A percentile compares a stretch with the other conserved stretches of the same genome.
Evolutionary conservation across 352 stramenopile species (phyloP).

Genomic region (Pythium brachiatum): DNA sequence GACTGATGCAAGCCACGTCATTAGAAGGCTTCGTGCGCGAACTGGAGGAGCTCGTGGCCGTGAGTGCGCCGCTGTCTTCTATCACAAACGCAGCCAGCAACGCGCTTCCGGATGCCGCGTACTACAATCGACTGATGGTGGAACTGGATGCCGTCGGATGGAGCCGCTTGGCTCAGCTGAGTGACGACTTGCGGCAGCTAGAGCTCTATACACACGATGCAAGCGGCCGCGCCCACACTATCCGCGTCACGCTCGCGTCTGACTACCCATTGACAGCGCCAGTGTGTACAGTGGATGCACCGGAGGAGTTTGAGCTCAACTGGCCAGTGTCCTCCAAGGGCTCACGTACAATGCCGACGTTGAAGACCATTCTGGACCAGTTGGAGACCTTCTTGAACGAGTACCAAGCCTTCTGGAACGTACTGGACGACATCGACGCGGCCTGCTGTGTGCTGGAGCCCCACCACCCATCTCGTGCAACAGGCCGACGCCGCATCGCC

Average conservation of each 20-base stretch:
- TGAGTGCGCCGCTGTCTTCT: constrained; percentile 29
- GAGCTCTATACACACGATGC: constrained; percentile 52
- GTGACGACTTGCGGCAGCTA: constrained; percentile 51
- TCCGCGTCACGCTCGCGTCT: constrained; percentile 42
- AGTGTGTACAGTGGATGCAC: constrained; percentile 49
- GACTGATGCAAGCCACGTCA: constrained; percentile 51
- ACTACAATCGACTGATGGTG: constrained; percentile 59
- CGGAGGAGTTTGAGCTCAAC: constrained; percentile 42
- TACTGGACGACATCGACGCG: constrained; percentile 70
- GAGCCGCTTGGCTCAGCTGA: constrained; percentile 47
- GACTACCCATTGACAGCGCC: constrained; percentile 38
- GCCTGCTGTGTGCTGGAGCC: constrained; percentile 78
- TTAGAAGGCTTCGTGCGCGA: constrained; percentile 50
- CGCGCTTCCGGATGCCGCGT: constrained; percentile 41
- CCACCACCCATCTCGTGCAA: constrained; percentile 59
- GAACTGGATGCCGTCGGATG: constrained; percentile 68
- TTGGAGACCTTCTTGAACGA: constrained; percentile 52
- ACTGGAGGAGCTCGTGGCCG: constrained; percentile 56
- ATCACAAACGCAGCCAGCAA: too few relatives aligned
- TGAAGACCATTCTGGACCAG: constrained; percentile 35
- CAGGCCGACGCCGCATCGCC: constrained; percentile 56
- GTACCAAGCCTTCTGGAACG: constrained; percentile 81
- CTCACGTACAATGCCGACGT: constrained; percentile 5
- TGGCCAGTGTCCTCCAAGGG: constrained; percentile 20
- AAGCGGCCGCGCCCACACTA: constrained; percentile 36